Base-by-base conservation (phyloP, 2,329 filamentous ascomycete species). In the Epichloe scottii region DNA sequence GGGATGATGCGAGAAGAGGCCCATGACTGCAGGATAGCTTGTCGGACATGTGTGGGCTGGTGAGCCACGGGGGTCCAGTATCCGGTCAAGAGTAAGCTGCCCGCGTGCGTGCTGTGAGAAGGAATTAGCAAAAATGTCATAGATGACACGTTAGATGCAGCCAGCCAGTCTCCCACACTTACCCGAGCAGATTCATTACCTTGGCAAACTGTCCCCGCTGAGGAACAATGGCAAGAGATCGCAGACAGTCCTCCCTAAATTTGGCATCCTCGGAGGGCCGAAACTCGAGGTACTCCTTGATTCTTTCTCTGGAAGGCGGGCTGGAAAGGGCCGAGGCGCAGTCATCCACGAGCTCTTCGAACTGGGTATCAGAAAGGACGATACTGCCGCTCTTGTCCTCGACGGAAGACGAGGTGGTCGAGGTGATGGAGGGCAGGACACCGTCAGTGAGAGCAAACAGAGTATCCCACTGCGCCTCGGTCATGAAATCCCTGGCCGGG, bases 11-110 rank as follows among this genome's bases (percentile, higher is more conserved):
- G 73, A 1, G 82, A 78, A 2, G 62, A 70, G n/a, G 68, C 62
- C 86, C 86, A 89, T 34, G 70, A 66, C 49, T 77, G 71, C 39
- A 89, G 57, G 47, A 89, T 79, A 33, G 73, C 68, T 60, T 85
- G 76, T 38, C 85, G 78, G 17, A 79, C 68, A 35, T 74, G 65
- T 19, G 81, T 57, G 1, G 84, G 76, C 56, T 87, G 84, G 48
- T 78, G 67, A 49, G 79, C 72, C 44, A 88, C 65, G 1, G 83
- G 79, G 0, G 74, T 78, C 56, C 76, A 72, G 61, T 81, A 78
- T n/a, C 85, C 84, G 0, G 85, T 89, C 45, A 87, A 69, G 5
- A 85, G 63, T 17, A 85, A 66, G 26, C 81, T 79, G 26, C 84
- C 84, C 3, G 75, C 63, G 35, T 78, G 75, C 21, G 81, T 82